phyloP scores from a whole-genome alignment of 805 yeast genomes.

The Candida quercuum region DNA sequence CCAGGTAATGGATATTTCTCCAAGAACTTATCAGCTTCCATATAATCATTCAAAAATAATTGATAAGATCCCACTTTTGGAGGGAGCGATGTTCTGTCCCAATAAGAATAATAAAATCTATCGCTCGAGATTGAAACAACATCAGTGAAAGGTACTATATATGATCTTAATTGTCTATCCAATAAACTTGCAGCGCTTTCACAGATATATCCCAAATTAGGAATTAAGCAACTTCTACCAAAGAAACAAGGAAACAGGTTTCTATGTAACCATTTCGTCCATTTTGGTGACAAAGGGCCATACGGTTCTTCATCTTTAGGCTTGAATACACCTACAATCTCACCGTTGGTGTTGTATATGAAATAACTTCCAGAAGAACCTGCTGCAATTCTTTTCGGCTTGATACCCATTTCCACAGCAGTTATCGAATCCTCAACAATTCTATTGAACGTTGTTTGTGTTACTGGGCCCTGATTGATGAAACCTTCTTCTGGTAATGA shows the following conservation, averaged over 20 bases:
- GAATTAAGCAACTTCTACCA: slow-evolving; percentile 67
- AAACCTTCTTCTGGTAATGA: slow-evolving; percentile 25
- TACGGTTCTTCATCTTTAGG: slow-evolving; percentile 81
- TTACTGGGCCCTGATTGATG: slow-evolving; percentile 23
- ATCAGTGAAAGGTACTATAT: slow-evolving; percentile 63
- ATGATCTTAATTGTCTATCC: slow-evolving; percentile 53
- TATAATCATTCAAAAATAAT: slow-evolving; percentile 51
- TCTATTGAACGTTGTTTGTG: slow-evolving; percentile 27
- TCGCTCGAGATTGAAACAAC: slow-evolving; percentile 33
- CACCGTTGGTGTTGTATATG: slow-evolving; percentile 31
- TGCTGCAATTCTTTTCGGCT: slow-evolving; percentile 49
- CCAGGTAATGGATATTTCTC: slow-evolving; percentile 51
- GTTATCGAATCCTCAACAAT: slow-evolving; percentile 38
- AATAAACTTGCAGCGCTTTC: slow-evolving; percentile 69
- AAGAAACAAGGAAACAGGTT: slow-evolving; percentile 74
- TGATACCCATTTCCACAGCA: slow-evolving; percentile 41
- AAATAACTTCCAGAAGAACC: slow-evolving; percentile 75
- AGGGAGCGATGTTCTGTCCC: slow-evolving; percentile 34
- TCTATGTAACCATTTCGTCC: slow-evolving; percentile 76
- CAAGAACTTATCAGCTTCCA: slow-evolving; percentile 58
- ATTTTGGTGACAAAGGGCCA: slow-evolving; percentile 71
- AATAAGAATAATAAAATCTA: slow-evolving; percentile 40
- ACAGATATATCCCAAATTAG: slow-evolving; percentile 66
- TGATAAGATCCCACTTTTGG: slow-evolving; percentile 65
- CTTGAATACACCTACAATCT: slow-evolving; percentile 58